A percentile compares a stretch with the other conserved stretches of the same genome.
Conservation (phyloP, 371 early-diverging fungal genomes). For the Mucor lusitanicus region DNA sequence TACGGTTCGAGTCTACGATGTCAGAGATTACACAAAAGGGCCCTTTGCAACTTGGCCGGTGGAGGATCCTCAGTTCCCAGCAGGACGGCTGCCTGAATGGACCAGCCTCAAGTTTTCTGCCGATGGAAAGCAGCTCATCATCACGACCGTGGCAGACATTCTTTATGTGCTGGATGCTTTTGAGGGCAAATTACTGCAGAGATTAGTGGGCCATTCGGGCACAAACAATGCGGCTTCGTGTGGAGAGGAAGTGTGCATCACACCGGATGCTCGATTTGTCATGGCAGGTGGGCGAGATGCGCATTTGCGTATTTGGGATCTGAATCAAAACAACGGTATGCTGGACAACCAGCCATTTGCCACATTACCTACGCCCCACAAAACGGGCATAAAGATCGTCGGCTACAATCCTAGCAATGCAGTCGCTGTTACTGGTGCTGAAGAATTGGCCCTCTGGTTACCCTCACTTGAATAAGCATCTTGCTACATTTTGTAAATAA, state of each 20-base stretch:
- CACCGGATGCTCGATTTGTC: slow-evolving; percentile 80
- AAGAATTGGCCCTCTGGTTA: slow-evolving; percentile 37
- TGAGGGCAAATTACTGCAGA: slow-evolving; percentile 47
- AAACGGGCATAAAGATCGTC: slow-evolving; percentile 51
- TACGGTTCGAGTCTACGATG: slow-evolving; percentile 66
- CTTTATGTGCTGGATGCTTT: slow-evolving; percentile 78
- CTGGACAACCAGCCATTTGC: slow-evolving; percentile 17
- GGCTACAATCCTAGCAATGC: slow-evolving; percentile 72
- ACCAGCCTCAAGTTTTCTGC: slow-evolving; percentile 72
- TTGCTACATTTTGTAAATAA: neutral
- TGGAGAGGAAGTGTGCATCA: slow-evolving; percentile 63
- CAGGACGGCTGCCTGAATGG: slow-evolving; percentile 46
- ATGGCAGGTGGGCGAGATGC: slow-evolving; percentile 75
- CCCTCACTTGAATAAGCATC: slow-evolving; percentile 5
- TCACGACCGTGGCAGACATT: slow-evolving; percentile 68
- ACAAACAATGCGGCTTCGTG: slow-evolving; percentile 31
- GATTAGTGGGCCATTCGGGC: slow-evolving; percentile 53
- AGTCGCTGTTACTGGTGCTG: slow-evolving; percentile 64
- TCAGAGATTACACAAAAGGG: slow-evolving; percentile 57
- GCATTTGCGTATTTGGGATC: slow-evolving; percentile 67
- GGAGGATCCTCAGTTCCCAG: slow-evolving; percentile 37
- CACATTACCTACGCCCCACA: slow-evolving; percentile 40
- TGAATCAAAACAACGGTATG: slow-evolving; percentile 21
- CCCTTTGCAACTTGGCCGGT: slow-evolving; percentile 32
- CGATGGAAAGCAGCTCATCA: slow-evolving; percentile 73